Percentiles rank a stretch among this genome's conserved stretches.
phyloP scores from a whole-genome alignment of 176 grass and related monocot species.

The Elaeis guineensis region DNA sequence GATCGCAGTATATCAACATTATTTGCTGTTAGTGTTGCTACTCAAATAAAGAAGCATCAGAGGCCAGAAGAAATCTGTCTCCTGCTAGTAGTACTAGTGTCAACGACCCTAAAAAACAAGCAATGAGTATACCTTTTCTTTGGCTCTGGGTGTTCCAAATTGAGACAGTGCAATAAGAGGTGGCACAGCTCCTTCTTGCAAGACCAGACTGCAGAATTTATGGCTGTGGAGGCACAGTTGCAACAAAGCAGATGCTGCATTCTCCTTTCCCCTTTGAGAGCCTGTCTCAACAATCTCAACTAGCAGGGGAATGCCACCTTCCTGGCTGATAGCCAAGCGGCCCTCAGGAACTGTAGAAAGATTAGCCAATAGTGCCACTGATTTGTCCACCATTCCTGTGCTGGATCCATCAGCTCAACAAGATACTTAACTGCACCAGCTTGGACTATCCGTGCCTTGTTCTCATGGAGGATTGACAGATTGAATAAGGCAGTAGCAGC shows the following conservation, averaged over 20 bases:
- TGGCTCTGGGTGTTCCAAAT: constrained; percentile 44
- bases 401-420: constrained; percentile 32
- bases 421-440: constrained; percentile 31
- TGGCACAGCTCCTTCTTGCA: constrained; percentile 48
- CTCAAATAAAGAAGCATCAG: background rate
- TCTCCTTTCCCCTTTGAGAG: constrained; percentile 31
- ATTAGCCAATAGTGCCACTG: constrained; percentile 35
- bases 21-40: too few species aligned
- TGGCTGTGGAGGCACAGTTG: constrained; percentile 33
- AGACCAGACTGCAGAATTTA: constrained; percentile 40
- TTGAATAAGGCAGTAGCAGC: constrained; percentile 41
- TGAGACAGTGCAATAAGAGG: constrained; percentile 52
- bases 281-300: constrained; percentile 35
- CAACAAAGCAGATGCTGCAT: constrained; percentile 28
- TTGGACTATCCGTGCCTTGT: constrained; percentile 37
- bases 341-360: constrained; percentile 41
- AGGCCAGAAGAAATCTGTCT: too few species aligned
- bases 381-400: constrained; percentile 39
- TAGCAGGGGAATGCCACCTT: constrained; percentile 35
- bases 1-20: background rate
- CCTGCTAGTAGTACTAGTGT: background rate
- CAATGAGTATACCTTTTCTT: constrained; percentile 30
- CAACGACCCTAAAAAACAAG: too few species aligned
- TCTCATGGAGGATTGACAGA: constrained; percentile 39
- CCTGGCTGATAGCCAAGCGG: constrained; percentile 25